Conservation (phyloP, 2,329 filamentous ascomycete species). For the Scytalidium sp. region DNA sequence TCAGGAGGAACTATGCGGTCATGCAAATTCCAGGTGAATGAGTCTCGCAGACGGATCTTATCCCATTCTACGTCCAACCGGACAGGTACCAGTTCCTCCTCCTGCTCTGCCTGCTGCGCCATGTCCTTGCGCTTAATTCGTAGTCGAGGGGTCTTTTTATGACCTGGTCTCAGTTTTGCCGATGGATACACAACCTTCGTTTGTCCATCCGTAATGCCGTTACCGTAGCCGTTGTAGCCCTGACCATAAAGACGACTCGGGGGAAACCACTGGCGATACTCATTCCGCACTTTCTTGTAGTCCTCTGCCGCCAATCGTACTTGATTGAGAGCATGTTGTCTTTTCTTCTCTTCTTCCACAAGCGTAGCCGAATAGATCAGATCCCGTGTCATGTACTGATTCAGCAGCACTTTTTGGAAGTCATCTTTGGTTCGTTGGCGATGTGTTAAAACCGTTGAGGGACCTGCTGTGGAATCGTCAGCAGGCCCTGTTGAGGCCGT, state of each 20-base stretch:
- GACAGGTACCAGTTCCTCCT: constrained; percentile 88
- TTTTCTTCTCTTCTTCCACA: constrained; percentile 44
- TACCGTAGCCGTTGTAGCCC: constrained; percentile 87
- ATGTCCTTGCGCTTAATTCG: constrained; percentile 78
- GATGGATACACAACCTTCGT: constrained; percentile 76
- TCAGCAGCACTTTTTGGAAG: constrained; percentile 49
- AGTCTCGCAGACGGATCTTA: constrained; percentile 92
- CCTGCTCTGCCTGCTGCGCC: constrained; percentile 80
- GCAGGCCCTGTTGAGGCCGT: constrained; percentile 20
- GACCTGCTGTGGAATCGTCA: constrained; percentile 12
- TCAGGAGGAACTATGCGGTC: constrained; percentile 79
- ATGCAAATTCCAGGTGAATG: constrained; percentile 97
- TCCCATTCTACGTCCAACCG: constrained; percentile 93
- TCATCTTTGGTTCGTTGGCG: constrained; percentile 24
- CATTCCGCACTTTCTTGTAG: constrained; percentile 59
- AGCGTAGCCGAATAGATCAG: constrained; percentile 54
- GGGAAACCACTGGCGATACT: constrained; percentile 54
- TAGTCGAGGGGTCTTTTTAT: constrained; percentile 69
- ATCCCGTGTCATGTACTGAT: constrained; percentile 65
- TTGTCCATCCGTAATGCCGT: constrained; percentile 74
- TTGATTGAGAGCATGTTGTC: constrained; percentile 55
- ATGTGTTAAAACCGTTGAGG: constrained; percentile 19
- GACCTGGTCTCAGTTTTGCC: constrained; percentile 73
- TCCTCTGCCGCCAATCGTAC: constrained; percentile 68
- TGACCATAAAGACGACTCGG: constrained; percentile 60